Evolutionary conservation across 2,329 filamentous ascomycete genomes (phyloP).

Genomic region (Xylaria sp.): DNA sequence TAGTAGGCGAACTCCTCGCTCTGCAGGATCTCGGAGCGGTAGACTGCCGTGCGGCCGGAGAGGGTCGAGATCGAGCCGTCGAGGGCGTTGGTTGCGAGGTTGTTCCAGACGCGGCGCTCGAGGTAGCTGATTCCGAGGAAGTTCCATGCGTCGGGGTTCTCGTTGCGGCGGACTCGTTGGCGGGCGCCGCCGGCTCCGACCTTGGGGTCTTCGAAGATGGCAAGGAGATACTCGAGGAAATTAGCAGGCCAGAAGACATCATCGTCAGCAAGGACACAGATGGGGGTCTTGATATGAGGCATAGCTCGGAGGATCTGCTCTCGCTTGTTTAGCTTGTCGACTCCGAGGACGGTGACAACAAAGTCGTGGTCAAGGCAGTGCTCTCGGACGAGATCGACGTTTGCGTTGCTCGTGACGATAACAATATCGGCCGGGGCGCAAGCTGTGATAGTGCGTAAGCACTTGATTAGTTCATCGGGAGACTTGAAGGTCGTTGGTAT

Average conservation of each 20-base stretch:
- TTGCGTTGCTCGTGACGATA: constrained; percentile 2
- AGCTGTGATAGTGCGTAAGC: not conserved
- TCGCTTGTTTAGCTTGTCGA: constrained; percentile 5
- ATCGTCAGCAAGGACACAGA: constrained; percentile 7
- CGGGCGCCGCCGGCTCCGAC: constrained; percentile 7
- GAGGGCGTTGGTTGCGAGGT: constrained; percentile 5
- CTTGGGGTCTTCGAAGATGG: constrained; percentile 5
- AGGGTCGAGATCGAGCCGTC: constrained; percentile 9
- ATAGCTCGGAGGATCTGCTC: constrained; percentile 5
- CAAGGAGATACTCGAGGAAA: constrained; percentile 9
- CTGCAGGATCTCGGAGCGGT: constrained; percentile 10
- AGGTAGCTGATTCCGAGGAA: constrained; percentile 10
- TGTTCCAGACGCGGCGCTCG: constrained; percentile 11
- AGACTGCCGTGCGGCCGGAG: constrained; percentile 9
- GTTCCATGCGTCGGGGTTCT: constrained; percentile 4
- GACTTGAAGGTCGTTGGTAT: constrained; percentile 12
- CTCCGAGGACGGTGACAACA: not conserved
- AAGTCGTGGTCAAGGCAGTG: not conserved
- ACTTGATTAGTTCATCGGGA: not conserved
- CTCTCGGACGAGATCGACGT: not conserved
- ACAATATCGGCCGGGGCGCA: constrained; percentile 3
- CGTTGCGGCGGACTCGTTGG: constrained; percentile 1
- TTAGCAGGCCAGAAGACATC: constrained; percentile 2
- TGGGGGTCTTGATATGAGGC: not conserved
- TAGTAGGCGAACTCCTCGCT: constrained; percentile 2